Evolutionary conservation across 257 asterid genomes (phyloP).

Genomic region (Ajuga chamaepitys): DNA sequence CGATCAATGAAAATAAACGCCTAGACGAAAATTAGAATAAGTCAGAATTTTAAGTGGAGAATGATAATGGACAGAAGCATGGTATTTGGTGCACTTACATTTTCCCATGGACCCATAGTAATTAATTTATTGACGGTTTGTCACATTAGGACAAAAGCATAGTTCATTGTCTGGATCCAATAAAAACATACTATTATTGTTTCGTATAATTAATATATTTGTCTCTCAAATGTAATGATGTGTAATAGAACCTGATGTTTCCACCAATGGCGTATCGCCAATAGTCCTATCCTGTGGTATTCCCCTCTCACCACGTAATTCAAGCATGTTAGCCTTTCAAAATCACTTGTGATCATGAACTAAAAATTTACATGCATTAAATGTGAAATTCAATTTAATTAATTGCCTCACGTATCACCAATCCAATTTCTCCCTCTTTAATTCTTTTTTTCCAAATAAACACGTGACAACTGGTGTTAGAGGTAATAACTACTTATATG

Average conservation of each 20-base stretch:
- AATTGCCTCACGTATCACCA: background rate
- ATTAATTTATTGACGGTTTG: background rate
- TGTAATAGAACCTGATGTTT: slow-evolving; percentile 23
- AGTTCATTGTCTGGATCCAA: slow-evolving; percentile 27
- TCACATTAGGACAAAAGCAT: slow-evolving; percentile 23
- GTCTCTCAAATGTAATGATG: slow-evolving; percentile 17
- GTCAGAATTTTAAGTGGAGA: slow-evolving; percentile 1
- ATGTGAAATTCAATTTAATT: background rate
- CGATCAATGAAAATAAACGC: too few relatives aligned
- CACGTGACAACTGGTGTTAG: background rate
- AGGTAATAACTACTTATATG: background rate
- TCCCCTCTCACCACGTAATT: slow-evolving; percentile 34
- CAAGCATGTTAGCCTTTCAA: background rate
- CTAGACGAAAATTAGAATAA: too few relatives aligned
- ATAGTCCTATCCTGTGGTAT: background rate
- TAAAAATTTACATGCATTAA: background rate
- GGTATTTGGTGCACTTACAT: slow-evolving; percentile 9
- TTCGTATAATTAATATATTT: slow-evolving; percentile 17
- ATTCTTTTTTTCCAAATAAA: background rate
- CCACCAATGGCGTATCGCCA: slow-evolving; percentile 32
- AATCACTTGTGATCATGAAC: background rate
- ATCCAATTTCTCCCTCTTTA: too few relatives aligned
- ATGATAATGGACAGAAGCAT: slow-evolving; percentile 13
- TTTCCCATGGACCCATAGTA: slow-evolving; percentile 22
- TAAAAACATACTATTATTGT: background rate